Evolutionary conservation across 2,329 filamentous ascomycete species (phyloP), one percentile per base, ranked within the genome.

Genomic region (Pseudocercospora eumusae): DNA sequence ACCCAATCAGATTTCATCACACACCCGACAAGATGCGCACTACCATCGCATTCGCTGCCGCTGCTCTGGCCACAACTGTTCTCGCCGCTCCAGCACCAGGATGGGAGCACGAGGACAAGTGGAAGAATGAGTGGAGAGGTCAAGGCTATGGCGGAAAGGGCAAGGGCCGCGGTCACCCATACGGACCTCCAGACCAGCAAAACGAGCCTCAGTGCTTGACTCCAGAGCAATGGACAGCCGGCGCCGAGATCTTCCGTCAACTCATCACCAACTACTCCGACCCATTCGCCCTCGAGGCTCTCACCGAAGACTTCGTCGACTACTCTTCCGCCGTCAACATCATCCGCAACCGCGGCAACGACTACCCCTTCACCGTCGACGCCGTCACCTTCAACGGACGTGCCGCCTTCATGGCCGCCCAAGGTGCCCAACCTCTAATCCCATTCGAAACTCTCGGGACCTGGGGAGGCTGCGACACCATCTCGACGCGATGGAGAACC

Each of bases 291-390:
- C 64, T 70, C 18, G 66, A 67, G 18, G 66, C 68, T 7, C 67
- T 73, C 10, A 70, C 71, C 15, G 67, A 67, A 42, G 70, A 72
- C 67, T 73, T 72, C 53, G 59, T 69, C 59, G 71, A 73, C 64
- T 71, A 70, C 59, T 66, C 69, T 10, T 69, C 69, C 52, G 69
- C 70, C 18, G 71, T 72, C 64, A 72, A 71, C 62, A 73, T 71
- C 65, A 69, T 71, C 63, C 66, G 66, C 62, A 71, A 71, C 63
- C 63, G 66, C 21, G 70, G 70, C 23, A 69, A 66, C 52, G 62
- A 67, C 27, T 64, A 60, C 11, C 70, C 70, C 5, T 67, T 67
- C 54, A 63, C 61, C 21, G 68, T 71, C 57, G 69, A 69, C 54
- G 68, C 59, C 25, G 47, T 68, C 56, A 67, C 67, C 33, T 73